A percentile compares a stretch with the other conserved stretches of the same genome.
Evolutionary conservation across 106 monocot species (phyloP).

Genomic region (Dactylorhiza incarnata): DNA sequence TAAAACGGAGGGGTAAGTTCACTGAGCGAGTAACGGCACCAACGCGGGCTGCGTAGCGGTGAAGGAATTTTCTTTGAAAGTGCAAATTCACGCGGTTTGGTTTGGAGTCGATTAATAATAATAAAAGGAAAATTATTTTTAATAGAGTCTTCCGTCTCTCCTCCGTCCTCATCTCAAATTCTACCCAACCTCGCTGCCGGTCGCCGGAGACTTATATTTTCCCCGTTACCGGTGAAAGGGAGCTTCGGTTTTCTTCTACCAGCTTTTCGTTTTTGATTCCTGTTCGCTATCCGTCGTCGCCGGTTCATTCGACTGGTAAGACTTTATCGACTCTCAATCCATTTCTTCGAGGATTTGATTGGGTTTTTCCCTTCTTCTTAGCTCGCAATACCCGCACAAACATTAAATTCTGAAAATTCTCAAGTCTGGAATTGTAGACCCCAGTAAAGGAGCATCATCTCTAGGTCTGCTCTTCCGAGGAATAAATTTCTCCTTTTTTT

Average conservation of each 20-base stretch:
- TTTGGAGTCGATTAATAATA: neutral
- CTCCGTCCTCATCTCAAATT: neutral
- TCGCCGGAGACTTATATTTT: neutral
- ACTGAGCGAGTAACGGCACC: neutral
- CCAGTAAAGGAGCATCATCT: neutral
- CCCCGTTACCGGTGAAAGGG: neutral
- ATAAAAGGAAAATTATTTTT: no score
- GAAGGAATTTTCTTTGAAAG: neutral
- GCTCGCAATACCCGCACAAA: neutral
- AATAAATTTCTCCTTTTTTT: neutral
- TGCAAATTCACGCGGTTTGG: neutral
- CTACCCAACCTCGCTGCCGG: neutral
- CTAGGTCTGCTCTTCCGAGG: neutral
- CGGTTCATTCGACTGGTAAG: neutral
- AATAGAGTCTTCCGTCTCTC: neutral
- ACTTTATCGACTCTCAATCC: neutral
- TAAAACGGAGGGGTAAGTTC: neutral
- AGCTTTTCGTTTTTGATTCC: neutral
- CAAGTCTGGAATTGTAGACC: neutral
- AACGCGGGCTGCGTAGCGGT: neutral
- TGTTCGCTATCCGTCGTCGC: neutral
- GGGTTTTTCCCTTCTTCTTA: neutral
- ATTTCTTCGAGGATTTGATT: neutral
- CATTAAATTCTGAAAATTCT: neutral
- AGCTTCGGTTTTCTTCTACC: neutral